Conservation (phyloP, 352 stramenopile genomes). For the Pythium guiyangense region DNA sequence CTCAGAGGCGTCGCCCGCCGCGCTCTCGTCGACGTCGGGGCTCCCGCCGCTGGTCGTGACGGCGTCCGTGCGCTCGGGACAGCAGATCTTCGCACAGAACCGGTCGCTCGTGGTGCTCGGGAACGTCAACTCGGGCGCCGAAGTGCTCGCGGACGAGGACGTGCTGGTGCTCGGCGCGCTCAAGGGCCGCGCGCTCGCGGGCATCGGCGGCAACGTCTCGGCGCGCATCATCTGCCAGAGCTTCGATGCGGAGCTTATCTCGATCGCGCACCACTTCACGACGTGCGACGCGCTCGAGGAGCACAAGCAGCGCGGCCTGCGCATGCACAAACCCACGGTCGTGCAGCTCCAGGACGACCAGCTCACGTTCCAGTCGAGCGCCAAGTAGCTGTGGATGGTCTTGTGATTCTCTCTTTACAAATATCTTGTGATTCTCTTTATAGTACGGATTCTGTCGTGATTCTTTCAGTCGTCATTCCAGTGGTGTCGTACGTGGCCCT, state of each 20-base stretch:
- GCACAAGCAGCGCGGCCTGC: slow-evolving; percentile 31
- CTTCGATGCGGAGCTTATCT: slow-evolving; percentile 89
- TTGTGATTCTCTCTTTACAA: background rate
- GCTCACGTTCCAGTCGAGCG: slow-evolving; percentile 60
- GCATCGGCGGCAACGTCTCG: slow-evolving; percentile 67
- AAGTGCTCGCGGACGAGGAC: slow-evolving; percentile 85
- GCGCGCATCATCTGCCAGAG: slow-evolving; percentile 69
- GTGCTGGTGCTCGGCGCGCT: slow-evolving; percentile 79
- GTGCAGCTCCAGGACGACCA: slow-evolving; percentile 55
- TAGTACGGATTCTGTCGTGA: background rate
- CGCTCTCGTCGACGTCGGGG: background rate
- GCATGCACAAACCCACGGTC: slow-evolving; percentile 45
- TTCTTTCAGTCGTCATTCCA: background rate
- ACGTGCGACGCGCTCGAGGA: slow-evolving; percentile 76
- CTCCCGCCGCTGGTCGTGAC: slow-evolving; percentile 60
- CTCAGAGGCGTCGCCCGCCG: background rate
- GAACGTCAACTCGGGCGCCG: slow-evolving; percentile 83
- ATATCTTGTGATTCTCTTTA: background rate
- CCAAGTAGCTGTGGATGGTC: background rate
- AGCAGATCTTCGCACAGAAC: slow-evolving; percentile 85
- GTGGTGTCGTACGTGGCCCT: too few species aligned
- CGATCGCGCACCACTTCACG: slow-evolving; percentile 87
- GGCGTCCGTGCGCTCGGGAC: slow-evolving; percentile 72
- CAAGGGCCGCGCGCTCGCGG: slow-evolving; percentile 82
- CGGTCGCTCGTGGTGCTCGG: slow-evolving; percentile 79